Percentiles rank a stretch among this genome's conserved stretches.
phyloP scores from a whole-genome alignment of 2,329 filamentous ascomycete genomes.

The Ophiognomonia clavigignenti-juglandacearum region DNA sequence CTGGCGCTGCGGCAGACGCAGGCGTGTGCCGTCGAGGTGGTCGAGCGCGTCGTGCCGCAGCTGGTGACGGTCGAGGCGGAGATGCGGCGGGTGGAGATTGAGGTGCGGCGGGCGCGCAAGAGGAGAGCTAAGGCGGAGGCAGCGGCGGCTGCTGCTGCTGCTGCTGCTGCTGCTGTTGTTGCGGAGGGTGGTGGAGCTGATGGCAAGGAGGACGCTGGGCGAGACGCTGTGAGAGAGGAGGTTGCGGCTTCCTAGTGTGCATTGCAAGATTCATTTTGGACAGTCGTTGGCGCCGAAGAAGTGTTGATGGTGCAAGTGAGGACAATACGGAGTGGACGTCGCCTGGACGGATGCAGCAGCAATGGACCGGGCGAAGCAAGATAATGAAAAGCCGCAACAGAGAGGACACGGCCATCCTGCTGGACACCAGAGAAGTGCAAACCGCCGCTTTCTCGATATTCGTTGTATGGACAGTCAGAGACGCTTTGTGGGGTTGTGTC shows the following conservation, averaged over 20 bases:
- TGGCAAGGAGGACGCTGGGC: background rate
- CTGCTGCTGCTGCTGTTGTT: background rate
- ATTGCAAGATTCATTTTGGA: too few relatives aligned
- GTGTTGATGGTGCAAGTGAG: too few relatives aligned
- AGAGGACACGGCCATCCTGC: too few relatives aligned
- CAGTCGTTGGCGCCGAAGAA: too few relatives aligned
- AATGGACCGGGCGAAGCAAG: too few relatives aligned
- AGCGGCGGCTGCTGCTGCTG: slow-evolving; percentile 26
- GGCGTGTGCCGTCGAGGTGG: slow-evolving; percentile 45
- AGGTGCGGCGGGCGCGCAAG: slow-evolving; percentile 60
- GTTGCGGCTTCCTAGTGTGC: slow-evolving; percentile 7
- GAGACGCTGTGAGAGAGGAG: background rate
- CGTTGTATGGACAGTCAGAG: too few relatives aligned
- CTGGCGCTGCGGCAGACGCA: slow-evolving; percentile 54
- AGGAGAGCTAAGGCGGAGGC: slow-evolving; percentile 43
- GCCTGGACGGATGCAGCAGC: too few relatives aligned
- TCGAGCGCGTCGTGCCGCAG: slow-evolving; percentile 53
- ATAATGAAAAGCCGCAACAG: too few relatives aligned
- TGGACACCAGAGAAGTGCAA: too few relatives aligned
- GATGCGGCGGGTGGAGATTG: slow-evolving; percentile 63
- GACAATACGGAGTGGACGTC: too few relatives aligned
- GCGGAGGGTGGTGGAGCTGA: background rate
- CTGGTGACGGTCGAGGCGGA: slow-evolving; percentile 53
- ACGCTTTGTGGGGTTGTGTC: too few relatives aligned
- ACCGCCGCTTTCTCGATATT: too few relatives aligned